phyloP scores from a whole-genome alignment of 345 rosid genomes.

The Eucalyptus lansdowneana region DNA sequence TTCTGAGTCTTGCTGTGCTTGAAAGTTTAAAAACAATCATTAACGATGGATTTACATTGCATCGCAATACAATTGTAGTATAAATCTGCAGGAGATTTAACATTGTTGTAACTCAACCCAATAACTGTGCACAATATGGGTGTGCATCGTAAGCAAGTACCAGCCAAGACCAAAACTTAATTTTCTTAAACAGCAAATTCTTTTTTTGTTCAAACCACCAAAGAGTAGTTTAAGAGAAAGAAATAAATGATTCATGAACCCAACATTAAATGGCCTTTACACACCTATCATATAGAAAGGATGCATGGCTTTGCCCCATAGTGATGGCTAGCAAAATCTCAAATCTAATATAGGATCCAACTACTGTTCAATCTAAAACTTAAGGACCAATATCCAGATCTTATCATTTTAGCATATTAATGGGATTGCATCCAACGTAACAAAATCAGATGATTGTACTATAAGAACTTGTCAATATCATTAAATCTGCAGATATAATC shows the following conservation, averaged over 20 bases:
- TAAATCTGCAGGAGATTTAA: neutral
- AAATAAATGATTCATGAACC: neutral
- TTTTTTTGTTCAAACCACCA: neutral
- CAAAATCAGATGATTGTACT: neutral
- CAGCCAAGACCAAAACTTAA: neutral
- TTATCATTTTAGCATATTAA: neutral
- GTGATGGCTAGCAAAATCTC: neutral
- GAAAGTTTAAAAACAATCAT: neutral
- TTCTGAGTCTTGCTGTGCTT: constrained; percentile 42
- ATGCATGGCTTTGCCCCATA: neutral
- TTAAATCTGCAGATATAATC: neutral
- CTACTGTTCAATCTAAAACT: neutral
- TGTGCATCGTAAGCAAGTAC: neutral
- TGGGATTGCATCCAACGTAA: neutral
- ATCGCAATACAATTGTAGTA: neutral
- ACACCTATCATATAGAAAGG: neutral
- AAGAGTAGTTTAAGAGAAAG: neutral
- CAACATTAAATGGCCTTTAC: neutral
- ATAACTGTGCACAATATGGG: neutral
- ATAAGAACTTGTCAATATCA: neutral
- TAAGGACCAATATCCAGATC: neutral
- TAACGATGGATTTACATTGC: neutral
- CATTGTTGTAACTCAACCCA: neutral
- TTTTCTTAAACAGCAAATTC: neutral
- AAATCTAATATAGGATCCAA: neutral